Evolutionary conservation across 2,329 filamentous ascomycete genomes (phyloP).

Genomic region (Colletotrichum cereale): DNA sequence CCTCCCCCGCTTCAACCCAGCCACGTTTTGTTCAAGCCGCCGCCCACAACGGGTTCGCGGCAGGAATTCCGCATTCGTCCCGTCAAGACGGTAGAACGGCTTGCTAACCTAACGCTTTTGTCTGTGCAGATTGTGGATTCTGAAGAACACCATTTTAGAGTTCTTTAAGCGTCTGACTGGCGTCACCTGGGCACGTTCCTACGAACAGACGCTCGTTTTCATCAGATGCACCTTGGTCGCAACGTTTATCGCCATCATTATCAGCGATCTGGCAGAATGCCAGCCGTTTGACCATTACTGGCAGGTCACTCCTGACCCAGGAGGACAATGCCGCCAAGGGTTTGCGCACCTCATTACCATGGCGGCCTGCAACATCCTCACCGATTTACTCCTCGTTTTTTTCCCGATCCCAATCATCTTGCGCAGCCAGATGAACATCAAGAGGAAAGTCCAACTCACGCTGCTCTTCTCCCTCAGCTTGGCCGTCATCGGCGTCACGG

Average conservation of each 20-base stretch:
- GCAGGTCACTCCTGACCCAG: constrained; percentile 89
- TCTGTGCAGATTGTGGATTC: constrained; percentile 83
- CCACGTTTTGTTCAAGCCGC: neutral
- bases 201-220: constrained; percentile 76
- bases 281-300: constrained; percentile 80
- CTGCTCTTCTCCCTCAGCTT: constrained; percentile 88
- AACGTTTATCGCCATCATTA: constrained; percentile 85
- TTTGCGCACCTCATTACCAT: constrained; percentile 90
- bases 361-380: constrained; percentile 89
- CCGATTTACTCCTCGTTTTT: constrained; percentile 86
- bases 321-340: constrained; percentile 85
- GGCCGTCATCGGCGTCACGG: constrained; percentile 81
- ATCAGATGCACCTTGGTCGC: constrained; percentile 81
- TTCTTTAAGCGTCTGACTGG: constrained; percentile 90
- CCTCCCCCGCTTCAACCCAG: constrained; percentile 4
- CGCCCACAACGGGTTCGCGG: neutral
- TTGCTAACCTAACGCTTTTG: constrained; percentile 46
- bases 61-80: constrained; percentile 1
- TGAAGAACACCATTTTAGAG: constrained; percentile 91
- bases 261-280: constrained; percentile 88
- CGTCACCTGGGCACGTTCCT: constrained; percentile 83
- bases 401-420: constrained; percentile 93
- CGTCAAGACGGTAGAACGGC: constrained; percentile 14
- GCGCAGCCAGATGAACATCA: constrained; percentile 79
- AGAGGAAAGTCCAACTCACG: constrained; percentile 83